Evolutionary conservation across 768 basidiomycete genomes (phyloP), one percentile per base, ranked within the genome.

Genomic region (Cystobasidiopsis lactophilus): DNA sequence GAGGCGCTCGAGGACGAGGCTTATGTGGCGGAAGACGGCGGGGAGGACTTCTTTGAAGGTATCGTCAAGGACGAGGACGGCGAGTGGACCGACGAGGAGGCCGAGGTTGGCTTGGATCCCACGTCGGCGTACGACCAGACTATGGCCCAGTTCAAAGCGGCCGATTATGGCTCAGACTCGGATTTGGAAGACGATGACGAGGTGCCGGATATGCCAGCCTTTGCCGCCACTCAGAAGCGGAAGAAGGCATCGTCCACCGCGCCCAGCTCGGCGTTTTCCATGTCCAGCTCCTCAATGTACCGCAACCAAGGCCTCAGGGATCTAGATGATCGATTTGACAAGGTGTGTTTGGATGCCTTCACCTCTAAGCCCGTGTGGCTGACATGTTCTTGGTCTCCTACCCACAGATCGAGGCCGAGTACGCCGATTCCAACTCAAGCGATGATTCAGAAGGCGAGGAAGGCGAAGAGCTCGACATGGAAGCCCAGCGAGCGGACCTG

Each of bases 1-100:
- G 88, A 93, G 63, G 93, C 93, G 1, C 70, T 98, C 23, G 93
- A 96, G 55, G 89, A 98, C 60, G 86, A 91, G 55, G 88, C 81
- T 2, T 98, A 91, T 62, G 80, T 93, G 16, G 57, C 54, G n/a
- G 80, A 85, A 39, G 80, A 79, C 53, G 73, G 68, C 10, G 64
- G 79, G 3, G 84, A 85, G 50, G 73, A 75, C 3, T 85, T 77
- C 60, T 60, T 63, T 50, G 54, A 53, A 46, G 61, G 57, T 13
- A 64, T 64, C 23, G 64, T 54, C 23, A 68, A 66, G 31, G 58
- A 53, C 19, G 53, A 44, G n/a, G 61, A 64, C 46, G 51, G 57
- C 29, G 74, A 71, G 51, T 73, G 76, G 19, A 75, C 46, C 2
- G 58, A 60, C 5, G 64, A 59, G 13, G 65, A 62, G n/a, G 63